Evolutionary conservation across 345 rosid species (phyloP), one percentile per base, ranked within the genome.

Genomic region (Erysimum cheiranthoides): DNA sequence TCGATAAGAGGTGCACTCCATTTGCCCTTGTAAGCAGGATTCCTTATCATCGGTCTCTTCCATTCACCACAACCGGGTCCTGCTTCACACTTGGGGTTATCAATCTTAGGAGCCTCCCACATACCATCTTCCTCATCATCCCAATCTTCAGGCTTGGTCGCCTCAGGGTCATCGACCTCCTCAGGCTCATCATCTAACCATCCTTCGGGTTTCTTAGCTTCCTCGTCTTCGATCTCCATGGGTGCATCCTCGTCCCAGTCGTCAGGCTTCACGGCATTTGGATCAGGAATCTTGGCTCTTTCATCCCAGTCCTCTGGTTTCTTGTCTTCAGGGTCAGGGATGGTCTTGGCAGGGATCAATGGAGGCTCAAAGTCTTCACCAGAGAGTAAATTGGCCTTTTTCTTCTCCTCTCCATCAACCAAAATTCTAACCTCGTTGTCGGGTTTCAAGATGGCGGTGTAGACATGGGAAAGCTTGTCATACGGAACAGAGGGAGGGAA

Each of bases 191-290:
- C 95, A 60, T 89, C 95, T 56, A 91, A 79, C 97, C 95, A 91
- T 61, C 97, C 97, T 75, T 89, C 91, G 3, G 97, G 97, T 85
- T 91, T 89, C 82, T 74, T 89, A 66, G 97, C 97, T 4, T 91
- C 95, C 73, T 78, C 89, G 68, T 91, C 97, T 76, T 61, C 88
- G 46, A 91, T 88, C 75, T 91, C 97, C 90, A 91, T 82, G 6
- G 97, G 90, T n/a, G 97, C 97, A 71, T 89, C 87, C 86, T 91
- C 97, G 58, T 91, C 97, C 97, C 97, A 91, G 71, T 91, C 97
- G 0, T 89, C 95, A 34, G 97, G 95, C 84, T 91, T 91, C 17
- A 73, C 85, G 0, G 97, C 97, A 72, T 66, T 65, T 25, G 91
- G 85, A 52, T 91, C 97, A 9, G 97, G 93, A 73, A 89, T 86